Percentiles rank a stretch among this genome's conserved stretches.
Conservation (phyloP, 805 yeast species). For the Teunomyces panamensis region DNA sequence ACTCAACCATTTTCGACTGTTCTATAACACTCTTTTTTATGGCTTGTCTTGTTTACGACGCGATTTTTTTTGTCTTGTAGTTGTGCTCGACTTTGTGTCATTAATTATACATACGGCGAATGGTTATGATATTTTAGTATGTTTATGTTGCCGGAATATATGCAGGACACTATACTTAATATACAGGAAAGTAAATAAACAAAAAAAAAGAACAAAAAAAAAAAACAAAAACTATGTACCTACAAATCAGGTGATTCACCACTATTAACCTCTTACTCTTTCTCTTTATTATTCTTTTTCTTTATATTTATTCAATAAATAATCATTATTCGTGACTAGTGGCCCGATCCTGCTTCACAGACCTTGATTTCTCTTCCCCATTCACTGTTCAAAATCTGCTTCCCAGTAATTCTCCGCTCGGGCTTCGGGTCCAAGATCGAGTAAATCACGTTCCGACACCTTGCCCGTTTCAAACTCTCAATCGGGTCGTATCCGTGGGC, state of each 20-base stretch:
- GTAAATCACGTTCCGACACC: constrained; percentile 91
- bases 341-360: constrained; percentile 64
- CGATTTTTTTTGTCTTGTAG: neutral
- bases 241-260: no score
- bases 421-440: constrained; percentile 93
- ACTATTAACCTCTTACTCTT: neutral
- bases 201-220: no score
- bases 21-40: neutral
- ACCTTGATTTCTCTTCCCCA: constrained; percentile 91
- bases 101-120: no score
- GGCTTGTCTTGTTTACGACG: neutral
- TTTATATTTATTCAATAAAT: neutral
- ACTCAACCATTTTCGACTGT: constrained; percentile 63
- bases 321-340: neutral
- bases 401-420: constrained; percentile 78
- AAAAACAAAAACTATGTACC: no score
- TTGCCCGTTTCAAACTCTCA: constrained; percentile 75
- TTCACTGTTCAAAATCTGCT: constrained; percentile 85
- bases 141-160: no score
- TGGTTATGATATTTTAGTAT: no score
- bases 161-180: no score
- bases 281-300: neutral
- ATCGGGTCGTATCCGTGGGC: constrained; percentile 90
- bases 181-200: no score
- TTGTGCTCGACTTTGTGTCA: neutral